Evolutionary conservation across 2,329 filamentous ascomycete species (phyloP).

Genomic region (Curvularia hawaiiensis): DNA sequence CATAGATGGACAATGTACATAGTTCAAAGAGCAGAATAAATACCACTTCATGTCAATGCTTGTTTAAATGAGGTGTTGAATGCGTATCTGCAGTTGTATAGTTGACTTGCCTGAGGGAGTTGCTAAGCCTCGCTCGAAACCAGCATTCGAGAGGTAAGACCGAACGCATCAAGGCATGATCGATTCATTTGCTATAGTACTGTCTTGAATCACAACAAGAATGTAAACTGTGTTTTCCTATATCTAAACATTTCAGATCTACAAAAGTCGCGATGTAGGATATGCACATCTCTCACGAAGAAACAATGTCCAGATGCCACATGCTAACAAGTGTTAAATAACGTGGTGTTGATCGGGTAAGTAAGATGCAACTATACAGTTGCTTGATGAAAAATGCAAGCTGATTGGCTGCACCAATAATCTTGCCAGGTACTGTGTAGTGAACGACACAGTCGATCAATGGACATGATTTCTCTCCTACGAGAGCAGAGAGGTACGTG

Average conservation of each 20-base stretch:
- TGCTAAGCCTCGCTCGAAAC: not conserved
- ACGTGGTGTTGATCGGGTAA: no score
- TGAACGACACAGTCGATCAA: no score
- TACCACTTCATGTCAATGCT: not conserved
- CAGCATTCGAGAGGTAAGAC: not conserved
- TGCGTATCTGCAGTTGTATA: not conserved
- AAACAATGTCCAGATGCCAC: not conserved
- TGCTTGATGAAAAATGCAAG: no score
- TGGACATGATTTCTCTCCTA: not conserved
- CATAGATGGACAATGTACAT: not conserved
- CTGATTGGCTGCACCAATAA: not conserved
- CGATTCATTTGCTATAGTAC: not conserved
- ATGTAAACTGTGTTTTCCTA: not conserved
- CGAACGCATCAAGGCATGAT: not conserved
- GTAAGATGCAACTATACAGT: no score
- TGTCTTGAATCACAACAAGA: no score
- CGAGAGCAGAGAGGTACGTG: no score
- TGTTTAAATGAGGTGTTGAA: not conserved
- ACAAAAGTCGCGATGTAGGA: no score
- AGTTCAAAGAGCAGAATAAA: not conserved
- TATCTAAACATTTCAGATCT: not conserved
- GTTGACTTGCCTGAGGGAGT: not conserved
- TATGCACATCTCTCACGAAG: not conserved
- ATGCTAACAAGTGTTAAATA: not conserved
- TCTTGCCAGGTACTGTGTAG: not conserved